These are phyloP conservation scores for Komagataella kurtzmanii DNA, from an alignment of 805 yeast genomes.

Conservation along the genomic window DNA sequence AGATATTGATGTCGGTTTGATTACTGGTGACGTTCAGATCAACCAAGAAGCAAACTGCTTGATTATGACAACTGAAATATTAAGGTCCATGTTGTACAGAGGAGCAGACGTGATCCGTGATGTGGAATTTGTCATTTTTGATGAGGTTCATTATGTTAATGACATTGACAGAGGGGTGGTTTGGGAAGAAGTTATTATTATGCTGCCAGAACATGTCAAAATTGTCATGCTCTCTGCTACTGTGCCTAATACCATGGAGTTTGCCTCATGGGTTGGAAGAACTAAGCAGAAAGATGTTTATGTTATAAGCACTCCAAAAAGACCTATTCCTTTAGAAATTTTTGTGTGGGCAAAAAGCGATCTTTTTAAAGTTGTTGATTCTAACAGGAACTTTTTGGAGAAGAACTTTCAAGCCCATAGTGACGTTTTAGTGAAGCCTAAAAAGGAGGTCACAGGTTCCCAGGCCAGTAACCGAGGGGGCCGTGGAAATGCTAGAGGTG, in stretches of 20 bases:
- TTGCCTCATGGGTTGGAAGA: constrained; percentile 98
- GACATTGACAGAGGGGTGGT: constrained; percentile 97
- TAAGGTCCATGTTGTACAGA: constrained; percentile 88
- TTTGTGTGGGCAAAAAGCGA: constrained; percentile 72
- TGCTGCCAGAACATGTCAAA: constrained; percentile 94
- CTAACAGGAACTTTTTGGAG: constrained; percentile 57
- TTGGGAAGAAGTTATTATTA: constrained; percentile 97
- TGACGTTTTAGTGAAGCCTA: constrained; percentile 32
- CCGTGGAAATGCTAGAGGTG: constrained; percentile 10
- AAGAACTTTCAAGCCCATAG: constrained; percentile 48
- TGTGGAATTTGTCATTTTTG: constrained; percentile 94
- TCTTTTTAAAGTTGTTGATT: constrained; percentile 59
- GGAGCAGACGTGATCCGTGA: constrained; percentile 96
- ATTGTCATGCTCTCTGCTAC: constrained; percentile 89
- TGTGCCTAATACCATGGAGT: constrained; percentile 95
- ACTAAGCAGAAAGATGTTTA: constrained; percentile 93
- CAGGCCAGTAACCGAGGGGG: constrained; percentile 21
- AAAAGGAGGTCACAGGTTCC: constrained; percentile 21
- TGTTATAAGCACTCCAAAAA: constrained; percentile 89
- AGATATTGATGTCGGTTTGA: constrained; percentile 80
- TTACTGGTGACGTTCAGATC: constrained; percentile 96
- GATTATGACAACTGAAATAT: constrained; percentile 95
- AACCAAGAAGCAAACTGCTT: constrained; percentile 93
- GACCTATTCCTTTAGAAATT: constrained; percentile 93
- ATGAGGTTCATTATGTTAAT: constrained; percentile 95